These are phyloP conservation scores for Prunus armeniaca DNA, from an alignment of 306 rosid genomes.

Conservation along the genomic window DNA sequence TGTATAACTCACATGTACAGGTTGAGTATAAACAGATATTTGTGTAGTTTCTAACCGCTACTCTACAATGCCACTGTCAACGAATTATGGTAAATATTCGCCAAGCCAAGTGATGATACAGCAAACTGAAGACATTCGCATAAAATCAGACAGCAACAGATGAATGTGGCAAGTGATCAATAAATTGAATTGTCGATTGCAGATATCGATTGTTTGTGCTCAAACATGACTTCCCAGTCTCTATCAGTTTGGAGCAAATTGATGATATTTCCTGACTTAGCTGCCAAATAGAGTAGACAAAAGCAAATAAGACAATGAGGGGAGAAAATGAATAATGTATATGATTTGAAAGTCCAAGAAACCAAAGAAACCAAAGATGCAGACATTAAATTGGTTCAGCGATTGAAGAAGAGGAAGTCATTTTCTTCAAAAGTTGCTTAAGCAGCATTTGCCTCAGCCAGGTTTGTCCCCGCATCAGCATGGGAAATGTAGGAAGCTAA, in stretches of 20 bases:
- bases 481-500: not conserved
- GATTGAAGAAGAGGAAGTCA: not conserved
- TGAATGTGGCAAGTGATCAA: constrained; percentile 36
- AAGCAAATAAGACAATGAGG: not conserved
- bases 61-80: not conserved
- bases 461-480: not conserved
- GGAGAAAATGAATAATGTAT: not conserved
- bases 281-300: constrained; percentile 42
- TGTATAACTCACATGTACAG: not conserved
- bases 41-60: not conserved
- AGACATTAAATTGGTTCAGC: not conserved
- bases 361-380: not conserved
- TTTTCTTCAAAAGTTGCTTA: not conserved
- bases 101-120: not conserved
- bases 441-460: not conserved
- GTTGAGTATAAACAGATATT: not conserved
- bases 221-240: constrained; percentile 71
- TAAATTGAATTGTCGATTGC: constrained; percentile 48
- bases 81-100: not conserved
- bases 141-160: not conserved
- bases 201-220: constrained; percentile 51
- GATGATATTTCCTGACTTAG: constrained; percentile 39
- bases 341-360: no score
- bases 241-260: constrained; percentile 58
- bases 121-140: not conserved